Percentiles rank a stretch among this genome's conserved stretches.
These are phyloP conservation scores for Fusarium ramigenum DNA, from an alignment of 2,329 filamentous ascomycete species.

Conservation along the genomic window DNA sequence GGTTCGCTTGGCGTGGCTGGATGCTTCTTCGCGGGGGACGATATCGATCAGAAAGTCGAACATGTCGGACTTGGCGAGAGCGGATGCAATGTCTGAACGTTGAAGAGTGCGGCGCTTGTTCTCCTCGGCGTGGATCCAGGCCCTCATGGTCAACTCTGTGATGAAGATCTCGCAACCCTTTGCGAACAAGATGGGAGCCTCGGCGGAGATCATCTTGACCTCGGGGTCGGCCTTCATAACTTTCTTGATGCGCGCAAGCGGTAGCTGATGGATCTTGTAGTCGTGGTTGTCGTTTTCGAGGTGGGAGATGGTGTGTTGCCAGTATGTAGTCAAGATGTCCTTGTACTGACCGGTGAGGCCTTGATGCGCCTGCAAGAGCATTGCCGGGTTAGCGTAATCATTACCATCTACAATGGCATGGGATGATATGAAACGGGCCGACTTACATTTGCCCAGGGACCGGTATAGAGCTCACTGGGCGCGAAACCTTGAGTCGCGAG, in stretches of 20 bases:
- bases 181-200: constrained; percentile 96
- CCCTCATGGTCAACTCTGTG: constrained; percentile 97
- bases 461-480: constrained; percentile 92
- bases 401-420: neutral
- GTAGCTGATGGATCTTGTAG: constrained; percentile 97
- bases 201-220: constrained; percentile 99
- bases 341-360: constrained; percentile 92
- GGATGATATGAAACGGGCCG: neutral
- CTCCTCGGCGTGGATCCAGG: constrained; percentile 99
- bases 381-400: neutral
- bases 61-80: constrained; percentile 97
- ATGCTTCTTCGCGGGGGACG: constrained; percentile 92
- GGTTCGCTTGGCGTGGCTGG: constrained; percentile 81
- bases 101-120: constrained; percentile 97
- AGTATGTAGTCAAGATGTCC: constrained; percentile 98
- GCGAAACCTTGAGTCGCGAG: constrained; percentile 88
- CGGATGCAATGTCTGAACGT: constrained; percentile 94
- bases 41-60: constrained; percentile 99
- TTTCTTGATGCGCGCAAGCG: constrained; percentile 98
- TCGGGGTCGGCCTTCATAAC: constrained; percentile 99
- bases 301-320: constrained; percentile 97
- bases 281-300: constrained; percentile 95
- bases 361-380: constrained; percentile 81
- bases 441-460: constrained; percentile 92
- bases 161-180: constrained; percentile 99